Evolutionary conservation across 1,139 yeast species (phyloP).

Genomic region (Ogataea hybrid): DNA sequence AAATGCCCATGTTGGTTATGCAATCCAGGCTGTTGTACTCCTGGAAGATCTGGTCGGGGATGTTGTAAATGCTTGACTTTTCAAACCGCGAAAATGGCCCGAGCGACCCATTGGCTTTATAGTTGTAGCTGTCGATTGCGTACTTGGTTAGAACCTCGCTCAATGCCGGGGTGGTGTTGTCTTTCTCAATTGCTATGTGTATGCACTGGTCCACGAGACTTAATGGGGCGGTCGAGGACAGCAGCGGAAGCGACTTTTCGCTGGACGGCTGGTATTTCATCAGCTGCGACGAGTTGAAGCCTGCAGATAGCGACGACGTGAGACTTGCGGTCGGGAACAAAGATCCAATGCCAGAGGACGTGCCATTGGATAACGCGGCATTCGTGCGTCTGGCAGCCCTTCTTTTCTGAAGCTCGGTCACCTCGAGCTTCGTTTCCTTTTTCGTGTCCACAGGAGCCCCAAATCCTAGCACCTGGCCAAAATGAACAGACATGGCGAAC

Average conservation of each 20-base stretch:
- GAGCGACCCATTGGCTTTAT: no score
- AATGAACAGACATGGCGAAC: conserved; percentile 25
- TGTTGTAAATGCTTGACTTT: no score
- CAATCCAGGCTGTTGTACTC: conserved; percentile 70
- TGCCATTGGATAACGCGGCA: conserved; percentile 4
- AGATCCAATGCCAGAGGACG: conserved; percentile 15
- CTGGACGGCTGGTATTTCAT: conserved; percentile 19
- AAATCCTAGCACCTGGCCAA: conserved; percentile 28
- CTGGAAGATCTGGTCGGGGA: conserved; percentile 66
- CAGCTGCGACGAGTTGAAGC: conserved; percentile 16
- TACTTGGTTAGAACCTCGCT: no score
- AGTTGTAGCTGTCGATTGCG: no score
- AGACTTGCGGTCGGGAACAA: conserved; percentile 9
- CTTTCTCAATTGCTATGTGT: no score
- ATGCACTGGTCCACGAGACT: no score
- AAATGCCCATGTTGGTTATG: conserved; percentile 76
- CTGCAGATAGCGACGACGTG: conserved; percentile 9
- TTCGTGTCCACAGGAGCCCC: conserved; percentile 10
- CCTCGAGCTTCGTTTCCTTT: conserved; percentile 20
- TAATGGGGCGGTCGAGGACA: no score
- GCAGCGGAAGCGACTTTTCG: no score
- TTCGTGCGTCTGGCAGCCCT: conserved; percentile 25
- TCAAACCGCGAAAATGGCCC: no score
- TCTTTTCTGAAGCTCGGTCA: conserved; percentile 26
- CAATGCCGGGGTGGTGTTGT: no score